Evolutionary conservation across 208 protist genomes (phyloP).

Genomic region (Acanthamoeba lenticulata): DNA sequence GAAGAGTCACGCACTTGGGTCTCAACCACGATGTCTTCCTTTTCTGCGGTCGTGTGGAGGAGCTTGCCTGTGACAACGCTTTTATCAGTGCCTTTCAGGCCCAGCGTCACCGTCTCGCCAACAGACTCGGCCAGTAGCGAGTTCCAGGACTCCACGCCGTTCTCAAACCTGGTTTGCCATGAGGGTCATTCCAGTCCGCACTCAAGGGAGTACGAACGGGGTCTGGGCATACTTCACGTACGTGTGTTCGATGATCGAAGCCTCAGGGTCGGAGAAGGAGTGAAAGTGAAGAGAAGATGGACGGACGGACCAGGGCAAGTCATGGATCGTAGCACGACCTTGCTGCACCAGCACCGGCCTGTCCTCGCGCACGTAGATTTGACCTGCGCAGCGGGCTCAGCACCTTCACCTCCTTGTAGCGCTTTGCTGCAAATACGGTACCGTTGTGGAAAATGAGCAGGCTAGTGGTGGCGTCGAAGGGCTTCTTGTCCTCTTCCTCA

Average conservation of each 20-base stretch:
- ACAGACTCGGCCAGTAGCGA: background rate
- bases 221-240: too few species aligned
- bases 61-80: constrained; percentile 6
- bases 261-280: background rate
- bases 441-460: constrained; percentile 18
- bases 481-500: background rate
- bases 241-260: constrained; percentile 43
- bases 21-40: background rate
- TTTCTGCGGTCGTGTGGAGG: background rate
- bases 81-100: background rate
- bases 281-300: background rate
- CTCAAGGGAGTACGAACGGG: background rate
- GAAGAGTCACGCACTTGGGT: background rate
- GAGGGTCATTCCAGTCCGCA: background rate
- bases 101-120: background rate
- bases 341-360: background rate
- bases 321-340: background rate
- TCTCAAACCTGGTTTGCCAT: background rate
- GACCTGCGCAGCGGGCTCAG: background rate
- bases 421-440: background rate
- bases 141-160: background rate
- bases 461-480: background rate
- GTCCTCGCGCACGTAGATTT: constrained; percentile 31
- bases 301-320: background rate
- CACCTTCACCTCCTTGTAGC: background rate